These are phyloP conservation scores for Westerdykella aurantiaca DNA, from an alignment of 2,329 filamentous ascomycete genomes.

Conservation along the genomic window DNA sequence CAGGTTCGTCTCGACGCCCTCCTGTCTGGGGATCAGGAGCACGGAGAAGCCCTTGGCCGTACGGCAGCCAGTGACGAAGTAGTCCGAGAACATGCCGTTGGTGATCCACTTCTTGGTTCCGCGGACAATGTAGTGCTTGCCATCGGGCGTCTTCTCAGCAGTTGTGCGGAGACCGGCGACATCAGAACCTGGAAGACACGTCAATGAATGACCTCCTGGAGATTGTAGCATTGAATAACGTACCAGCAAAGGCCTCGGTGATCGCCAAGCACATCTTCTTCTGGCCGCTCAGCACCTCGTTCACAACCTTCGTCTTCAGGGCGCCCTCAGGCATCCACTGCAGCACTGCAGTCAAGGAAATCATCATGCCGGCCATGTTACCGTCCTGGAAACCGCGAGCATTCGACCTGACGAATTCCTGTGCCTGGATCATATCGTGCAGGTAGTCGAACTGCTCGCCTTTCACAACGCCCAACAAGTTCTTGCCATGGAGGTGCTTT, in stretches of 20 bases:
- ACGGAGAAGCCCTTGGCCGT: conserved; percentile 76
- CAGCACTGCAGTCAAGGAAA: conserved; percentile 71
- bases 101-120: conserved; percentile 85
- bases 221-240: neutral
- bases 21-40: conserved; percentile 65
- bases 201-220: neutral
- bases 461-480: conserved; percentile 61
- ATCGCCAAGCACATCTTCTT: conserved; percentile 88
- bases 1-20: conserved; percentile 67
- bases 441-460: conserved; percentile 84
- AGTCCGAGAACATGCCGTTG: conserved; percentile 73
- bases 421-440: conserved; percentile 70
- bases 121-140: conserved; percentile 56
- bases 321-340: conserved; percentile 66
- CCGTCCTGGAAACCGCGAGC: conserved; percentile 80
- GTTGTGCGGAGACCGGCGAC: conserved; percentile 76
- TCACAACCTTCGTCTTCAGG: conserved; percentile 61
- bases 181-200: conserved; percentile 41
- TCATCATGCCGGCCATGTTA: conserved; percentile 81
- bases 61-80: conserved; percentile 75
- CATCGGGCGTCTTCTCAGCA: conserved; percentile 44
- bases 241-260: conserved; percentile 72
- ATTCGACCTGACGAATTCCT: conserved; percentile 67
- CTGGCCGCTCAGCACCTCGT: conserved; percentile 69
- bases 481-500: conserved; percentile 62